A percentile compares a stretch with the other conserved stretches of the same genome.
Evolutionary conservation across 805 yeast genomes (phyloP).

Genomic region (Suhomyces prunicola): DNA sequence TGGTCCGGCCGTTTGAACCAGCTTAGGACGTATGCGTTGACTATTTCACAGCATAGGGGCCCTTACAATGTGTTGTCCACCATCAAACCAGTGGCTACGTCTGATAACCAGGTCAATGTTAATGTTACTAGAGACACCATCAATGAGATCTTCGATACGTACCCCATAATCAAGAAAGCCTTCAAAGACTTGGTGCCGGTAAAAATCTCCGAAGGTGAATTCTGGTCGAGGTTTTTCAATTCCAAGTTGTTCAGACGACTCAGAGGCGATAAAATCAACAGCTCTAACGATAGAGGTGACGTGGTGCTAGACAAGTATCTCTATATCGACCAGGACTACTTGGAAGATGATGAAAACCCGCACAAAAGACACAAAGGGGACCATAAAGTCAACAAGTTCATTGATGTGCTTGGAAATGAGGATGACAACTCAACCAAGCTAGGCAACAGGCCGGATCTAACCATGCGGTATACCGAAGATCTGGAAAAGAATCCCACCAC

Average conservation of each 20-base stretch:
- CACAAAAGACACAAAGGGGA: conserved; percentile 7
- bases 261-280: conserved; percentile 78
- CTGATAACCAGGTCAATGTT: conserved; percentile 91
- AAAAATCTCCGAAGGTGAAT: conserved; percentile 81
- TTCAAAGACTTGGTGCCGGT: conserved; percentile 85
- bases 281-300: conserved; percentile 77
- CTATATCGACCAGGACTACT: conserved; percentile 59
- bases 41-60: conserved; percentile 81
- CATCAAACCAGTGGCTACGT: conserved; percentile 87
- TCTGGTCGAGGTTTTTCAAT: conserved; percentile 94
- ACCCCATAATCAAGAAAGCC: conserved; percentile 87
- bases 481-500: conserved; percentile 6
- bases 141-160: conserved; percentile 83
- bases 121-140: conserved; percentile 89
- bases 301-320: conserved; percentile 80
- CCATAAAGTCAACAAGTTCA: conserved; percentile 61
- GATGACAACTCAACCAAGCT: conserved; percentile 72
- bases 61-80: conserved; percentile 93
- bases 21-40: conserved; percentile 80
- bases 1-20: conserved; percentile 82
- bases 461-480: conserved; percentile 68
- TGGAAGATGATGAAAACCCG: conserved; percentile 33
- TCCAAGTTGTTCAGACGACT: conserved; percentile 83
- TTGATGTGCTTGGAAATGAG: conserved; percentile 78
- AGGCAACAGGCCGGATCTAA: conserved; percentile 84